Conservation (phyloP, 2,329 filamentous ascomycete genomes). For the Ophiostoma piceae region DNA sequence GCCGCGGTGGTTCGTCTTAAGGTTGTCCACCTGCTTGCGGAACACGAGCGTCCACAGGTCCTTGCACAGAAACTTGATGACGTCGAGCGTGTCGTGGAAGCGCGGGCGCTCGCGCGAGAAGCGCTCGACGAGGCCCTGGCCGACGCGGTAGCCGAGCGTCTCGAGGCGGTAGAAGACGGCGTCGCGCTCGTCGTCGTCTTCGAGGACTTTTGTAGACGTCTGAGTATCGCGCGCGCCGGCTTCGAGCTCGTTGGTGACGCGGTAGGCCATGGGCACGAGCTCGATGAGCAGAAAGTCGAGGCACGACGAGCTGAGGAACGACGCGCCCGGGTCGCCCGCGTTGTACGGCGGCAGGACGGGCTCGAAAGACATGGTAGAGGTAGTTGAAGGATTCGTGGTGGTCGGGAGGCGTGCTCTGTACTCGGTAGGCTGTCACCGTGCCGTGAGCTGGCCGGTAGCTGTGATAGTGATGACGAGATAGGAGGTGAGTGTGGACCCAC, state of each 20-base stretch:
- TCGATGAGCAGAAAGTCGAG: slow-evolving; percentile 95
- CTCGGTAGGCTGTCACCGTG: neutral
- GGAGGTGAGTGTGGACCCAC: slow-evolving; percentile 11
- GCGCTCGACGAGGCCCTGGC: slow-evolving; percentile 87
- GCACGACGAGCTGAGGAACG: slow-evolving; percentile 75
- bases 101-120: slow-evolving; percentile 80
- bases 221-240: slow-evolving; percentile 33
- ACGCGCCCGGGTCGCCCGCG: slow-evolving; percentile 64
- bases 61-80: slow-evolving; percentile 98
- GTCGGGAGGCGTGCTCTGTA: neutral
- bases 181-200: slow-evolving; percentile 79
- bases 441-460: neutral
- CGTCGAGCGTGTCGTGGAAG: slow-evolving; percentile 86
- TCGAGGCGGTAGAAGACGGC: slow-evolving; percentile 82
- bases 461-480: slow-evolving; percentile 3
- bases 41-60: slow-evolving; percentile 94
- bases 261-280: slow-evolving; percentile 88
- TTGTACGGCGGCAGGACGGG: slow-evolving; percentile 63
- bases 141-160: slow-evolving; percentile 80
- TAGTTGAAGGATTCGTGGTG: neutral
- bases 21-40: slow-evolving; percentile 94
- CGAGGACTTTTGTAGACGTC: slow-evolving; percentile 36
- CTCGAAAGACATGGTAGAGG: slow-evolving; percentile 64
- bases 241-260: slow-evolving; percentile 70
- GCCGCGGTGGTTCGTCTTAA: slow-evolving; percentile 95